Evolutionary conservation across 805 yeast genomes (phyloP), one percentile per base, ranked within the genome.

Genomic region (Limtongozyma cylindracea): DNA sequence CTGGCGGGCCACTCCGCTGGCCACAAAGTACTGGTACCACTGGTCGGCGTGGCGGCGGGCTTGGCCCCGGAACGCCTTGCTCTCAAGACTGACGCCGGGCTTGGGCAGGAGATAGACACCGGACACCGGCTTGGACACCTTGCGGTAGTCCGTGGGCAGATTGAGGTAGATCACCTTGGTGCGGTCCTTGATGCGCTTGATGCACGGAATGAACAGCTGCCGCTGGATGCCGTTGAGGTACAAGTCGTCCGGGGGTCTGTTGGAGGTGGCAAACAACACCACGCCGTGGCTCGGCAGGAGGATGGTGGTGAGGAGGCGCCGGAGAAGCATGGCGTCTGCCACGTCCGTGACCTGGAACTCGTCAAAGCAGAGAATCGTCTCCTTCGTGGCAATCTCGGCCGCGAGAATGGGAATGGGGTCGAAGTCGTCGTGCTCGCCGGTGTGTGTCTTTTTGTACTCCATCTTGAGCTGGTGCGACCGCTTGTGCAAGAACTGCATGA

Each of bases 281-380:
- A 82, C 68, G 1, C 96, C 96, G 35, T 72, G 71, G 23, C 69
- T 61, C 1, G 68, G 62, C 20, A 71, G 60, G 25, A 82, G 45
- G n/a, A 76, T 53, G 18, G 64, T 43, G 34, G 64, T 61, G 19
- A 77, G 37, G 18, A 82, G 48, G 22, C 94, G 54, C 29, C 98
- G 61, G 19, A 88, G 53, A 16, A 88, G 54, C 96, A 88, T 88
- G 2, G 98, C 98, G 44, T 88, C 98, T 1, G 96, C 98, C 15
- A 88, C 95, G 42, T 88, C 98, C 1, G 93, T 78, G 19, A 88
- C 98, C 45, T 88, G 96, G 39, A 88, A 84, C 47, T 88, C 98
- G 46, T 88, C 98, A 40, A 88, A 77, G 43, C 98, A 88, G 27
- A 88, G 43, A 1, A 88, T 65, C 1, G 84, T 70, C 4, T 88